These are phyloP conservation scores for Bonnemaisonia californica DNA, from an alignment of 31 red algal species.

Conservation along the genomic window DNA sequence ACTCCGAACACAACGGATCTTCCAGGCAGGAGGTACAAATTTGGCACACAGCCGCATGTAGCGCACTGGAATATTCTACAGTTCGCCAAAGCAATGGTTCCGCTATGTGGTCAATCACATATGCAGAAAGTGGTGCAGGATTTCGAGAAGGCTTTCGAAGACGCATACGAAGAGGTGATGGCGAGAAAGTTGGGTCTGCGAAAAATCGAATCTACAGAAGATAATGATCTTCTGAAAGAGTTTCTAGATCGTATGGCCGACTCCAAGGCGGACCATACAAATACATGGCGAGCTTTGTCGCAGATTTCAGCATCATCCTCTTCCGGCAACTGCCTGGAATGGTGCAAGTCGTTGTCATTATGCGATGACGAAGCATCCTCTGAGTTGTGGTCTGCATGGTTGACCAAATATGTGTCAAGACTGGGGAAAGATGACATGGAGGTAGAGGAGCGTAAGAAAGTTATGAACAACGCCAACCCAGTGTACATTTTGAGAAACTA, in stretches of 20 bases:
- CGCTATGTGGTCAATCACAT: conserved; percentile 56
- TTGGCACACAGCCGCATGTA: conserved; percentile 73
- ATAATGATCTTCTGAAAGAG: conserved; percentile 62
- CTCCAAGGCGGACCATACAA: conserved; percentile 78
- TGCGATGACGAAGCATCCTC: conserved; percentile 17
- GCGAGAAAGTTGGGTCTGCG: conserved; percentile 75
- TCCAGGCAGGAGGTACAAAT: conserved; percentile 89
- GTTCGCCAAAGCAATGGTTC: conserved; percentile 79
- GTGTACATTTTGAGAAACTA: conserved; percentile 98
- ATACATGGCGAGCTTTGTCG: conserved; percentile 75
- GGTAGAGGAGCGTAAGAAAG: conserved; percentile 32
- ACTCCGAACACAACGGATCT: conserved; percentile 99
- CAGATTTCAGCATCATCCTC: conserved; percentile 33
- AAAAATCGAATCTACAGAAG: conserved; percentile 23
- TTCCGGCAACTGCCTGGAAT: conserved; percentile 15
- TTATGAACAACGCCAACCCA: conserved; percentile 89
- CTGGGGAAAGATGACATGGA: conserved; percentile 26
- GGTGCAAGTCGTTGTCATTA: conserved; percentile 38
- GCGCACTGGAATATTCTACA: conserved; percentile 90
- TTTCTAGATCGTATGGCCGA: conserved; percentile 76
- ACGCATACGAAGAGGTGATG: conserved; percentile 46
- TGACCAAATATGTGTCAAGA: conserved; percentile 59
- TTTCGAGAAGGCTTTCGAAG: conserved; percentile 46
- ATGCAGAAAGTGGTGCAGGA: conserved; percentile 51
- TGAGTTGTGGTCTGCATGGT: conserved; percentile 40